A percentile compares a stretch with the other conserved stretches of the same genome.
Evolutionary conservation across 2,329 filamentous ascomycete genomes (phyloP).

Genomic region (Fusarium sp.): DNA sequence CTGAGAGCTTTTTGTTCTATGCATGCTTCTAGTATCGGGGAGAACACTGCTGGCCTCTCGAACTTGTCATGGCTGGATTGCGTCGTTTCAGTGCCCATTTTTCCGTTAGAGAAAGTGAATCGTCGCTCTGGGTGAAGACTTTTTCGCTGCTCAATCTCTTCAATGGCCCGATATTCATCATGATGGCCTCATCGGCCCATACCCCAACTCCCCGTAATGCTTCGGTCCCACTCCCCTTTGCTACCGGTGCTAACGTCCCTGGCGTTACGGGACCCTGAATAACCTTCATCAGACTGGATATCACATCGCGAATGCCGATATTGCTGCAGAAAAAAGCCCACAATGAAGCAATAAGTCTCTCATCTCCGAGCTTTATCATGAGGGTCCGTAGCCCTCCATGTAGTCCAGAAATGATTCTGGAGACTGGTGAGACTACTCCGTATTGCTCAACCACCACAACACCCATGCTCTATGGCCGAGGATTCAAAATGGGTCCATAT

Average conservation of each 20-base stretch:
- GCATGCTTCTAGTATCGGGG: conserved; percentile 21
- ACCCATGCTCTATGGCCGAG: not conserved
- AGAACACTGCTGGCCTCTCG: not conserved
- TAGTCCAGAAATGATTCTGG: not conserved
- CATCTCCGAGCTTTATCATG: not conserved
- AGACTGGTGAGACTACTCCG: not conserved
- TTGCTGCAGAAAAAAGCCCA: not conserved
- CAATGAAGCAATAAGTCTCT: not conserved
- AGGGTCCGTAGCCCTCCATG: not conserved
- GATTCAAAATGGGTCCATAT: not conserved
- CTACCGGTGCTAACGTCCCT: conserved; percentile 11
- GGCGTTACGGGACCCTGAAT: not conserved
- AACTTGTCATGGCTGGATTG: not conserved
- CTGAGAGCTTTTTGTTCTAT: conserved; percentile 15
- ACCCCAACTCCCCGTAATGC: conserved; percentile 25
- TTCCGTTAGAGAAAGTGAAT: not conserved
- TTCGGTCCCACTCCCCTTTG: conserved; percentile 21
- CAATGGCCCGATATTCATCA: conserved; percentile 2
- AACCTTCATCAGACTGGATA: not conserved
- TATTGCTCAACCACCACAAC: not conserved
- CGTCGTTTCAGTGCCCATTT: not conserved
- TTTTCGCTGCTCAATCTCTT: not conserved
- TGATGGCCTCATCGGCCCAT: conserved; percentile 21
- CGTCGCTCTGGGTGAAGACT: no score
- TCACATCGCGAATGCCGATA: not conserved